These are phyloP conservation scores for Salicornia ramosissima DNA, from an alignment of 148 eudicot genomes.

Conservation along the genomic window DNA sequence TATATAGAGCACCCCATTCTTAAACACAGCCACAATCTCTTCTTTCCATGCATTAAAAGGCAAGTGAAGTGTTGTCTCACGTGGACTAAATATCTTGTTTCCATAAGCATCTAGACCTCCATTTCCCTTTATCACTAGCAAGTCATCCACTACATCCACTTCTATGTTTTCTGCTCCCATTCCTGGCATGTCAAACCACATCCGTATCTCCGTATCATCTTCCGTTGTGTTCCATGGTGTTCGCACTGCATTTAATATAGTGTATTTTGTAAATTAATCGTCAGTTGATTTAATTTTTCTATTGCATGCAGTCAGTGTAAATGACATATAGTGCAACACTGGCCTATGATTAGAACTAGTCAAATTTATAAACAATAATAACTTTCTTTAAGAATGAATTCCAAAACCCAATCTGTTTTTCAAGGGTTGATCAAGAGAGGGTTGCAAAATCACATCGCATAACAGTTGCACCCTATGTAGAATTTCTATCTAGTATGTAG, in stretches of 20 bases:
- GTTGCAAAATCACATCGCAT: too few species aligned
- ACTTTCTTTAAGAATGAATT: too few species aligned
- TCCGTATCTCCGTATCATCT: neutral
- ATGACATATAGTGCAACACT: too few species aligned
- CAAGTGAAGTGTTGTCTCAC: constrained; percentile 4
- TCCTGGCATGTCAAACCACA: constrained; percentile 18
- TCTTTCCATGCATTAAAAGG: constrained; percentile 9
- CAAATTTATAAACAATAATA: too few species aligned
- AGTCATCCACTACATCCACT: neutral
- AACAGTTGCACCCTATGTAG: too few species aligned
- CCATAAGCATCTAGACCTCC: constrained; percentile 10
- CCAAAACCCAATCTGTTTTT: too few species aligned
- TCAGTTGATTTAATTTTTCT: too few species aligned
- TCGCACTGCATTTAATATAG: neutral
- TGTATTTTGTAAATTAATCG: too few species aligned
- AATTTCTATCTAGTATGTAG: too few species aligned
- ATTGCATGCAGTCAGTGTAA: too few species aligned
- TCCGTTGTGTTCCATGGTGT: constrained; percentile 9
- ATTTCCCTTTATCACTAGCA: constrained; percentile 12
- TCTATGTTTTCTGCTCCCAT: constrained; percentile 1
- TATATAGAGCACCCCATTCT: constrained; percentile 16
- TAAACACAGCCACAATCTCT: constrained; percentile 6
- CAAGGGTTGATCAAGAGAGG: too few species aligned
- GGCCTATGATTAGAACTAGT: too few species aligned
- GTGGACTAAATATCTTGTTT: constrained; percentile 11